Conservation (phyloP, 345 rosid species). For the Hibiscus mutabilis region DNA sequence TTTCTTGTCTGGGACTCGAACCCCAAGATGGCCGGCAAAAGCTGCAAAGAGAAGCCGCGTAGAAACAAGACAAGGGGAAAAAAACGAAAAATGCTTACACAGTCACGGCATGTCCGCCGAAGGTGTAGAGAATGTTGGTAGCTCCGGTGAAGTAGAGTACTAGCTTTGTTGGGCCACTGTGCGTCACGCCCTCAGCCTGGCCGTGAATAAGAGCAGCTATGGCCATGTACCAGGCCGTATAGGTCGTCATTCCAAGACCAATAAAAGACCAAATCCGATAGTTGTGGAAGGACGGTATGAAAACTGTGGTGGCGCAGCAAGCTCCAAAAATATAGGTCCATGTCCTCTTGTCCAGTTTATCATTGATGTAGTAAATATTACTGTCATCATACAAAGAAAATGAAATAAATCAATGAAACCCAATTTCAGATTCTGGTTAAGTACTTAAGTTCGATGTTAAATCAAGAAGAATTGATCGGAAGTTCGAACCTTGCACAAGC, state of each 20-base stretch:
- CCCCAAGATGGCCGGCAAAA: conserved; percentile 64
- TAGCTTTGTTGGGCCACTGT: conserved; percentile 67
- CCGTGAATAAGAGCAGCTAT: conserved; percentile 76
- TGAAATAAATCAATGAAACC: conserved; percentile 5
- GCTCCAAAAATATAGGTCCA: conserved; percentile 99
- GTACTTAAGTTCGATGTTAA: not conserved
- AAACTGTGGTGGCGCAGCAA: conserved; percentile 98
- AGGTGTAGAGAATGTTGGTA: conserved; percentile 93
- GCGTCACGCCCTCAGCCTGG: conserved; percentile 66
- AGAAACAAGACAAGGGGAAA: conserved; percentile 26
- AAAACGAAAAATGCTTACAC: conserved; percentile 50
- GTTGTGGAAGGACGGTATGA: conserved; percentile 96
- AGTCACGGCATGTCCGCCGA: conserved; percentile 99
- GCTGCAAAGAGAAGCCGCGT: conserved; percentile 81
- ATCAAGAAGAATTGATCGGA: not conserved
- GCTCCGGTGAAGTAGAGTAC: conserved; percentile 99
- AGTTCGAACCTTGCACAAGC: conserved; percentile 82
- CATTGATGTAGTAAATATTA: conserved; percentile 95
- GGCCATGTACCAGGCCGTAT: conserved; percentile 96
- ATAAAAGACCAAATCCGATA: conserved; percentile 98
- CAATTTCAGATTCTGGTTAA: not conserved
- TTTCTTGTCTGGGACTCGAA: conserved; percentile 41
- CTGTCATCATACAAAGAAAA: conserved; percentile 29
- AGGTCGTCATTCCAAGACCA: conserved; percentile 99
- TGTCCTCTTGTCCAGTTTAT: conserved; percentile 91